phyloP scores from a whole-genome alignment of 2,329 filamentous ascomycete genomes.

The Epichloe amarillans region DNA sequence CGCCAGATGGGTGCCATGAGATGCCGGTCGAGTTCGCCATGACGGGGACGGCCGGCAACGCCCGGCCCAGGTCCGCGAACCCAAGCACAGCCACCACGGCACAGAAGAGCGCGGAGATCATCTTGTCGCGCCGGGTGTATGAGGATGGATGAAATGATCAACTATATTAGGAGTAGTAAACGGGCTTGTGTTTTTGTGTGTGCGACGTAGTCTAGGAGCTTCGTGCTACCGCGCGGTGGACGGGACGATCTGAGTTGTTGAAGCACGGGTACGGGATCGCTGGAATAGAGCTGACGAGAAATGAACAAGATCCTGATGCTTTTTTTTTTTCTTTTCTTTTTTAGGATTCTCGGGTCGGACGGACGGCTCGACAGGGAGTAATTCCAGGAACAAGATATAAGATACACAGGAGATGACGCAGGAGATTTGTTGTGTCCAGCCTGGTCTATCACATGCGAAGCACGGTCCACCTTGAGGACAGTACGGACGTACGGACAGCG shows the following conservation, averaged over 20 bases:
- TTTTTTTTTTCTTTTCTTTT: neutral
- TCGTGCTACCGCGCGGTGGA: neutral
- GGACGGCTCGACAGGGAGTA: neutral
- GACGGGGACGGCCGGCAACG: neutral
- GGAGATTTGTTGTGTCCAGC: neutral
- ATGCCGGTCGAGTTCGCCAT: conserved; percentile 9
- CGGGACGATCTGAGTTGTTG: neutral
- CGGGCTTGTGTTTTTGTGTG: neutral
- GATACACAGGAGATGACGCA: neutral
- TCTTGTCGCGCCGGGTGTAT: neutral
- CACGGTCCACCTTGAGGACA: neutral
- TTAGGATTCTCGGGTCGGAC: neutral
- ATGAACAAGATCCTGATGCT: neutral
- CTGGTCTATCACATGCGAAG: neutral
- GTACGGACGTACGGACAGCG: no score
- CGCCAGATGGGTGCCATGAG: conserved; percentile 14
- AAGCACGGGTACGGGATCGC: neutral
- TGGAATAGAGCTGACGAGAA: neutral
- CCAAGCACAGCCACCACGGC: neutral
- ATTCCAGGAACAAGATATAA: neutral
- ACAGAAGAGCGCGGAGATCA: neutral
- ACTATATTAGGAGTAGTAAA: neutral
- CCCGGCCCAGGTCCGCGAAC: neutral
- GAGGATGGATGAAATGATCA: neutral
- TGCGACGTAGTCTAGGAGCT: neutral